Conservation (phyloP, 148 eudicot species). For the Nepenthes mirabilis region DNA sequence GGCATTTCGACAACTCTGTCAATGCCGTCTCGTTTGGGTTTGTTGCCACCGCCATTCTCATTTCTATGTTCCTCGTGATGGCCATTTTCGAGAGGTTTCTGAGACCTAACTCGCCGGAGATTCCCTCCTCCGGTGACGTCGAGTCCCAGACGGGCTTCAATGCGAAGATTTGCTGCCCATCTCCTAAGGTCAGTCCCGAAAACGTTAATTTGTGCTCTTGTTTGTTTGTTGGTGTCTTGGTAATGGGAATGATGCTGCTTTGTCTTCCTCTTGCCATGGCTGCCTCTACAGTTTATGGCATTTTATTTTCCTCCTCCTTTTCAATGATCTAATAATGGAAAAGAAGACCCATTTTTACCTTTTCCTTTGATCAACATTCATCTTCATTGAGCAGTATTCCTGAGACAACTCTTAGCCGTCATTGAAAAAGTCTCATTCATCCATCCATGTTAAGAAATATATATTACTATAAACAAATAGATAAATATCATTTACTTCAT, state of each 20-base stretch:
- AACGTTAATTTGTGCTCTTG: neutral
- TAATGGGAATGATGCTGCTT: neutral
- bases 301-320: too few relatives aligned
- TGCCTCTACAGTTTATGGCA: too few relatives aligned
- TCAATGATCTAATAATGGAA: too few relatives aligned
- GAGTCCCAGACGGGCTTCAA: conserved; percentile 27
- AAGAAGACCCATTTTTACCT: too few relatives aligned
- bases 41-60: conserved; percentile 75
- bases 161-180: conserved; percentile 26
- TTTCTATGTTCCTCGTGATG: conserved; percentile 75
- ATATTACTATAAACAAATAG: too few relatives aligned
- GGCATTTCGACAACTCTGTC: conserved; percentile 61
- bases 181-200: conserved; percentile 24
- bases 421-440: too few relatives aligned
- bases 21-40: conserved; percentile 81
- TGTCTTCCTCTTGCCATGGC: neutral
- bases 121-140: conserved; percentile 9
- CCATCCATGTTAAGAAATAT: too few relatives aligned
- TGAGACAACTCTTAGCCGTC: too few relatives aligned
- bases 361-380: too few relatives aligned
- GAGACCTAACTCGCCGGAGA: conserved; percentile 24
- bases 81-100: conserved; percentile 76
- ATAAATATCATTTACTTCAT: too few relatives aligned
- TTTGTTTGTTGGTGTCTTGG: neutral
- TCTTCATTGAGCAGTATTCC: too few relatives aligned